Evolutionary conservation across 768 basidiomycete genomes (phyloP).

Genomic region (Hysterangium stoloniferum): DNA sequence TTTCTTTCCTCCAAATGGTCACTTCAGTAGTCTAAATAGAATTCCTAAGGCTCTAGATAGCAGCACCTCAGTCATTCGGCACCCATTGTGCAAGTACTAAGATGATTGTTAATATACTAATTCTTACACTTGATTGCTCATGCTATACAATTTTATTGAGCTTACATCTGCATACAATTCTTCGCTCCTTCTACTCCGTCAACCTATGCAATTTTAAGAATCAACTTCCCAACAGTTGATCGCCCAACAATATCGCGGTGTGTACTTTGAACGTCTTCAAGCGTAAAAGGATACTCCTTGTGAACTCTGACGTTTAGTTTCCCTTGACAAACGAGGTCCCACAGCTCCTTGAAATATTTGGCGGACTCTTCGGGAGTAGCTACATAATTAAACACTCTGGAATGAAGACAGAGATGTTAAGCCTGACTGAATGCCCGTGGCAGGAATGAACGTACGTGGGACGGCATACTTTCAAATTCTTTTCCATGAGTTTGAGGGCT

Average conservation of each 20-base stretch:
- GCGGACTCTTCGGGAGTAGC: slow-evolving; percentile 65
- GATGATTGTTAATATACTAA: background rate
- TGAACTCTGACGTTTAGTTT: slow-evolving; percentile 58
- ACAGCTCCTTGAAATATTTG: slow-evolving; percentile 60
- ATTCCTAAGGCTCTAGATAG: background rate
- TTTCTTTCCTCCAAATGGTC: background rate
- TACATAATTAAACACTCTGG: slow-evolving; percentile 64
- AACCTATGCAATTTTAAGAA: slow-evolving; percentile 52
- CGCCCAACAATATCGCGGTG: slow-evolving; percentile 74
- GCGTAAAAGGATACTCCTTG: slow-evolving; percentile 78
- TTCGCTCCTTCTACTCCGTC: background rate
- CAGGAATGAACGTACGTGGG: slow-evolving; percentile 49
- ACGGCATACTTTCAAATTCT: slow-evolving; percentile 72
- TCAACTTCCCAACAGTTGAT: slow-evolving; percentile 77
- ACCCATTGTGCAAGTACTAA: background rate
- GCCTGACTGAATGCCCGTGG: background rate
- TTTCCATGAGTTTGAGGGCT: slow-evolving; percentile 61
- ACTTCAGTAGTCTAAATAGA: background rate
- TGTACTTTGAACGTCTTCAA: slow-evolving; percentile 67
- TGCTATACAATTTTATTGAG: background rate
- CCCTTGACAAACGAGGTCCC: slow-evolving; percentile 49
- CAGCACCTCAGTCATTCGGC: background rate
- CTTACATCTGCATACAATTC: background rate
- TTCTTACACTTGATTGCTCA: background rate
- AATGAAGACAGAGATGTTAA: slow-evolving; percentile 12